These are phyloP conservation scores for Amphicarpaea edgeworthii DNA, from an alignment of 306 rosid species.

Conservation along the genomic window DNA sequence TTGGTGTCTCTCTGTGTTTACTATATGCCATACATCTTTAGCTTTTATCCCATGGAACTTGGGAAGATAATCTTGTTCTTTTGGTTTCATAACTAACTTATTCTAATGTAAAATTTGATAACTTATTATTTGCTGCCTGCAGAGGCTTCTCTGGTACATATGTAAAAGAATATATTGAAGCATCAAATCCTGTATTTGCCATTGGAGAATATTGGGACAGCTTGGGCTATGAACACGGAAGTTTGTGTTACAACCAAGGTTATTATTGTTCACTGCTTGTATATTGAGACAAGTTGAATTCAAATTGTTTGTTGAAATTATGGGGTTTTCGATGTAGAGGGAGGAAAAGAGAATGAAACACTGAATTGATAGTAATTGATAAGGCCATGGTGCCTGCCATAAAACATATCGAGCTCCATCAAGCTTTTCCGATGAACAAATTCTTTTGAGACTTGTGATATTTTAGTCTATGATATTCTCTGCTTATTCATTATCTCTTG, in stretches of 20 bases:
- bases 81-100: conserved; percentile 25
- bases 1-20: neutral
- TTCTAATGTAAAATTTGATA: conserved; percentile 31
- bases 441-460: too few relatives aligned
- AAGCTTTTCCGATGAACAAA: too few relatives aligned
- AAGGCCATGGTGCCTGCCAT: too few relatives aligned
- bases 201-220: conserved; percentile 93
- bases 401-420: too few relatives aligned
- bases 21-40: conserved; percentile 6
- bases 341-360: neutral
- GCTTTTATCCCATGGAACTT: conserved; percentile 7
- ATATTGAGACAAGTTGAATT: conserved; percentile 18
- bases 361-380: neutral
- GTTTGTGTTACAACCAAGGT: conserved; percentile 83
- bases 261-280: conserved; percentile 41
- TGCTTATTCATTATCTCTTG: conserved; percentile 6
- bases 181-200: conserved; percentile 72
- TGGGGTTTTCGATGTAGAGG: neutral
- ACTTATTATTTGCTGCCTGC: conserved; percentile 44
- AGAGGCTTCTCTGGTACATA: conserved; percentile 79
- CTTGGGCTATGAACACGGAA: conserved; percentile 68
- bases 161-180: conserved; percentile 80
- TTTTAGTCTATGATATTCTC: too few relatives aligned
- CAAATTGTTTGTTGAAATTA: neutral
- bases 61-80: conserved; percentile 24